These are phyloP conservation scores for Boeremia exigua DNA, from an alignment of 2,329 filamentous ascomycete species.

Conservation along the genomic window DNA sequence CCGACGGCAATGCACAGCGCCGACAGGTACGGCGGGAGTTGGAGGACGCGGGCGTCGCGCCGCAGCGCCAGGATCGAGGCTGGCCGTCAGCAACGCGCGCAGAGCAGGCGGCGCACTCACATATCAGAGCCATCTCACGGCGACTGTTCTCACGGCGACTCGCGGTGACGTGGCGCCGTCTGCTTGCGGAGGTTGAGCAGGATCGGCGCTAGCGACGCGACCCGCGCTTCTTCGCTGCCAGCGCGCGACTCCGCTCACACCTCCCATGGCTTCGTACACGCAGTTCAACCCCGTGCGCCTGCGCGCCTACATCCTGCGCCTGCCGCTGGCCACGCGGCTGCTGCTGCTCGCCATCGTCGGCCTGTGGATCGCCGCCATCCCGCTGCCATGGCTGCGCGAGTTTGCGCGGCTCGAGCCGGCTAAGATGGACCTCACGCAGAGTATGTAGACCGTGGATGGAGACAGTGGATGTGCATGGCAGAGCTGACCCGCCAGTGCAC, in stretches of 20 bases:
- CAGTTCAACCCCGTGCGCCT: slow-evolving; percentile 75
- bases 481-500: too few species aligned
- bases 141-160: too few species aligned
- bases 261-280: slow-evolving; percentile 53
- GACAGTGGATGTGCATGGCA: too few species aligned
- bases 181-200: too few species aligned
- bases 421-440: slow-evolving; percentile 72
- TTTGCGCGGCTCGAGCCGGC: slow-evolving; percentile 83
- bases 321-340: slow-evolving; percentile 85
- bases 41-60: slow-evolving; percentile 80
- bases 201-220: not conserved
- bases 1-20: slow-evolving; percentile 84
- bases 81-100: slow-evolving; percentile 8
- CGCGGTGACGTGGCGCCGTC: too few species aligned
- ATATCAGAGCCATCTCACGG: slow-evolving; percentile 43
- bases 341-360: slow-evolving; percentile 70
- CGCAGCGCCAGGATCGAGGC: slow-evolving; percentile 72
- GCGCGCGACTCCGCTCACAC: not conserved
- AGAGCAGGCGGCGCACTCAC: slow-evolving; percentile 25
- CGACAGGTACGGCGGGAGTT: slow-evolving; percentile 86
- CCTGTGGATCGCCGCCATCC: slow-evolving; percentile 73
- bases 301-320: slow-evolving; percentile 79
- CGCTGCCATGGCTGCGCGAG: slow-evolving; percentile 73
- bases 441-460: too few species aligned
- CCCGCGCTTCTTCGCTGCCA: not conserved